Conservation (phyloP, 768 basidiomycete genomes). For the Leccinum obscurum region DNA sequence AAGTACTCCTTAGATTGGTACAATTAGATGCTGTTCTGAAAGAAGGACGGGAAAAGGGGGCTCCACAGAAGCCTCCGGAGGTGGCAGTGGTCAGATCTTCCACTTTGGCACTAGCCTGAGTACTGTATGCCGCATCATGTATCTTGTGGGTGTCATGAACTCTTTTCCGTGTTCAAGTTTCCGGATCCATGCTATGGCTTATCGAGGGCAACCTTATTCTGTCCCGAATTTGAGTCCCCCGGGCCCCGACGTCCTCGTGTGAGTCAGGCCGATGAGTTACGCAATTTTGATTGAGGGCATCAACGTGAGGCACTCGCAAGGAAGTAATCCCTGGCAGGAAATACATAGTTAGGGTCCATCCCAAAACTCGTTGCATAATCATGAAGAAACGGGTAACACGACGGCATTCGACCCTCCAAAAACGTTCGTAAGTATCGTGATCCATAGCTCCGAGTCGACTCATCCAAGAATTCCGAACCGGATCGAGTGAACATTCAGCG, state of each 20-base stretch:
- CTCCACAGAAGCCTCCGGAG: too few relatives aligned
- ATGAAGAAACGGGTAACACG: neutral
- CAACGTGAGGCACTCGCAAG: neutral
- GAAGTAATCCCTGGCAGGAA: too few relatives aligned
- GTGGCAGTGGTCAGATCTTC: too few relatives aligned
- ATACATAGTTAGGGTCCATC: neutral
- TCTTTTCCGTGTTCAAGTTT: neutral
- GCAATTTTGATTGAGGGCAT: neutral
- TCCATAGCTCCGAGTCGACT: neutral
- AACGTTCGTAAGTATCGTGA: neutral
- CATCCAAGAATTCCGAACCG: neutral
- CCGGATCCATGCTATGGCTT: neutral
- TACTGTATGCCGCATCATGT: neutral
- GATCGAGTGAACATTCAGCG: neutral
- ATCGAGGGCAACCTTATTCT: neutral
- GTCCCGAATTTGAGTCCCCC: neutral
- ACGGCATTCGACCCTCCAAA: neutral
- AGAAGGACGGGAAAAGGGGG: too few relatives aligned
- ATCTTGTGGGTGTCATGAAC: neutral
- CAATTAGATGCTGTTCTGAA: too few relatives aligned
- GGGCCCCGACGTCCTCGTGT: neutral
- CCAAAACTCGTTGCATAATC: neutral
- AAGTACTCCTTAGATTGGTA: too few relatives aligned
- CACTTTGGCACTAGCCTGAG: too few relatives aligned
- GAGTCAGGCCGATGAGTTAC: neutral